Base-by-base conservation (phyloP, 1,284 basidiomycete genomes). In the Tilletia caries region DNA sequence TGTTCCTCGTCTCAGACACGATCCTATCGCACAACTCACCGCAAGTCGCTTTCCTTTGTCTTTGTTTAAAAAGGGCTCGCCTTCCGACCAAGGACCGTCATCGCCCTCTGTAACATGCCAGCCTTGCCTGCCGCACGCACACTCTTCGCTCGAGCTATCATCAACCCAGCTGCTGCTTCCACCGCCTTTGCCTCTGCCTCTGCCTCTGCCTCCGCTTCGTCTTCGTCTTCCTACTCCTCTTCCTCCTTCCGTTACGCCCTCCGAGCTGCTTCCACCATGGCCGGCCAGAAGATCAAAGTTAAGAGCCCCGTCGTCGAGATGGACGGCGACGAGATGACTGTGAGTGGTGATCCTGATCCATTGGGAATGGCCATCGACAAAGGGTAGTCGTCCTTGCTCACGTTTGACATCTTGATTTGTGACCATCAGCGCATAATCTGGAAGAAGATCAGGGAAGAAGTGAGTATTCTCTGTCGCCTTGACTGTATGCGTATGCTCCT, bases 391-490 rank as follows among this genome's bases (percentile, higher is more conserved):
- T n/a, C 43, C 8, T 44, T 44, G 20, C 25, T 50, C 18, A 18
- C 18, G 6, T 54, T 54, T 29, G 52, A 13, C 29, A 29, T 54
- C 5, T 54, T 54, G 25, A 8, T 50, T 18, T 50, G 20, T 50
- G 46, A 29, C 52, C 25, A 32, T 20, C 65, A 72, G 70, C 79
- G 80, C 25, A 80, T 82, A 73, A 82, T 97, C 84, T 97, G 95
- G 95, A 93, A 96, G 88, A 96, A 95, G 88, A 97, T 98, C 84
- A 88, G 93, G 70, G 91, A 97, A 80, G 92, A 97, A 88, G 92
- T 92, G 71, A 69, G 87, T 84, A 50, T 15, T 27, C 37, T 44
- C 46, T 34, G 44, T 27, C 34, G 37, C 58, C 32, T 46, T 33
- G 50, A 41, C 33, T 43, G 20, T 29, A 44, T 54, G 15, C n/a